Evolutionary conservation across 192 early-diverging fungal species (phyloP).

Genomic region (Mortierella alpina): DNA sequence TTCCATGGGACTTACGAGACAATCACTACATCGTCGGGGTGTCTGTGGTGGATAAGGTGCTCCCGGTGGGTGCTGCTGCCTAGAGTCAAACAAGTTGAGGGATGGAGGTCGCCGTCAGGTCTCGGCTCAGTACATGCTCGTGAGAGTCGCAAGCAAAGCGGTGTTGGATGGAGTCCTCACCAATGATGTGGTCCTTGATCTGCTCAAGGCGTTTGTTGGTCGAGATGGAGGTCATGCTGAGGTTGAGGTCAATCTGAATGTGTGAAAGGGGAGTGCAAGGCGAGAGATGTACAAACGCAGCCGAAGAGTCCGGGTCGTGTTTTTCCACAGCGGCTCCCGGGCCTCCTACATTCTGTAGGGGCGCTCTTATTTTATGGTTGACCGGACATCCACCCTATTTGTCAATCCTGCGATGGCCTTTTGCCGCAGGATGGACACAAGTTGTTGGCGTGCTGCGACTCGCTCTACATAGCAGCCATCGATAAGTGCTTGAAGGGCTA

Average conservation of each 20-base stretch:
- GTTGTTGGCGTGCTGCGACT: too few relatives aligned
- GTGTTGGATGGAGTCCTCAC: not conserved
- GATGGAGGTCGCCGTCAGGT: not conserved
- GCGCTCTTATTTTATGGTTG: too few relatives aligned
- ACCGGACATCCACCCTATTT: too few relatives aligned
- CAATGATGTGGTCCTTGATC: constrained; percentile 50
- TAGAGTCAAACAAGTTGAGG: not conserved
- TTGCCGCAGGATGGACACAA: too few relatives aligned
- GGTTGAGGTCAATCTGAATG: not conserved
- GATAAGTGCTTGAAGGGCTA: too few relatives aligned
- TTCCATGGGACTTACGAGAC: constrained; percentile 60
- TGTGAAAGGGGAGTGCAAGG: not conserved
- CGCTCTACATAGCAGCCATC: too few relatives aligned
- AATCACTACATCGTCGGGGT: constrained; percentile 93
- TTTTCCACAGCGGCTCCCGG: too few relatives aligned
- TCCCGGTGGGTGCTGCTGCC: constrained; percentile 22
- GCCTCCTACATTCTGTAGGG: too few relatives aligned
- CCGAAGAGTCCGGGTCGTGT: too few relatives aligned
- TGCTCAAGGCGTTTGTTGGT: constrained; percentile 50
- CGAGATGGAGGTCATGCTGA: constrained; percentile 31
- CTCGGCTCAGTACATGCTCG: not conserved
- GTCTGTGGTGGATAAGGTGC: constrained; percentile 36
- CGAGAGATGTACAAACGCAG: not conserved
- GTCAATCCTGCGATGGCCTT: too few relatives aligned
- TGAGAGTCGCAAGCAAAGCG: not conserved